Base-by-base conservation (phyloP, 1,284 basidiomycete species). In the Psilocybe mexicana region DNA sequence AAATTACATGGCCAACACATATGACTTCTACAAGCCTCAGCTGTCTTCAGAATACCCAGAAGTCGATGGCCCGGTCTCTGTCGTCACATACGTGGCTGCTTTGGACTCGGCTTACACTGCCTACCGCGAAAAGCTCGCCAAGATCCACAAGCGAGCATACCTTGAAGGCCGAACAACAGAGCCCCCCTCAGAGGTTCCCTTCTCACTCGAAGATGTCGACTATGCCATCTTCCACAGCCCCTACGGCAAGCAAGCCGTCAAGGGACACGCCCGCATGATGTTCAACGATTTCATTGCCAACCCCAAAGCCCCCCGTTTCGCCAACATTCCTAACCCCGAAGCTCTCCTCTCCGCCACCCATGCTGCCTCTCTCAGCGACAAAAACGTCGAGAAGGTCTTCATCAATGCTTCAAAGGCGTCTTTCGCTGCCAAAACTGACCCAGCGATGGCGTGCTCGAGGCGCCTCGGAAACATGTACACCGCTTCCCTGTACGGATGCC, bases 381-480 rank as follows among this genome's bases (percentile, higher is more conserved):
- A 99, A 83, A 84, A 82, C 63, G 86, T 98, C 68, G 97, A 99
- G 77, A 98, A 98, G 84, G 86, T 91, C 4, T 96, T 98, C 76
- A 84, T 96, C 54, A 76, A 73, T 40, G 77, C 88, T 63, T 88
- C 89, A 56, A 92, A 92, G 71, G 74, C 79, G 24, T 80, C 84
- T 48, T 96, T 93, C 76, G 82, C 82, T 61, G 75, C 81, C 62
- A 86, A 87, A 68, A 88, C 93, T 26, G 84, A 85, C 61, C 90
- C 92, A 5, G 83, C 79, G 26, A 93, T 94, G 83, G 84, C 87
- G 62, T 90, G 89, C 77, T 93, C 93, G 53, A 85, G 86, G 72
- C 87, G 93, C 54, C 87, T 95, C 69, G 96, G 96, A 14, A 98
- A 99, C 86, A 97, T 96, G 92, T 98, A 99, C 85, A 96, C 96